A percentile compares a stretch with the other conserved stretches of the same genome.
Evolutionary conservation across 768 basidiomycete genomes (phyloP).

Genomic region (Agrocybe pediades): DNA sequence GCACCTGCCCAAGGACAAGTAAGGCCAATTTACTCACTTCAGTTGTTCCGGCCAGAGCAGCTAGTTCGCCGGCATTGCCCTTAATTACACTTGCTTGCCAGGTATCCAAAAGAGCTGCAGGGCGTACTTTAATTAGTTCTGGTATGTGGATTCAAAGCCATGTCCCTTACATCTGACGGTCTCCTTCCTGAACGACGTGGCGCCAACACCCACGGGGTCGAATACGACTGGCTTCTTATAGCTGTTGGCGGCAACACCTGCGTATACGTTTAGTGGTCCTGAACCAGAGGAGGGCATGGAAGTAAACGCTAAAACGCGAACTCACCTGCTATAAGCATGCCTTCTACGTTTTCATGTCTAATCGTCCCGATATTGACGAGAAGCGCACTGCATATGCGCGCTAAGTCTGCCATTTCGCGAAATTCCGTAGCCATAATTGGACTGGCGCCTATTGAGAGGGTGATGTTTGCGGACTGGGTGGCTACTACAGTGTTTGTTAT

Average conservation of each 20-base stretch:
- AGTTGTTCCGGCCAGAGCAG: conserved; percentile 67
- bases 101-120: conserved; percentile 61
- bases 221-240: conserved; percentile 79
- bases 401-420: conserved; percentile 81
- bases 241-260: conserved; percentile 61
- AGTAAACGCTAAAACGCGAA: background rate
- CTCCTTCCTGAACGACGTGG: conserved; percentile 68
- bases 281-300: background rate
- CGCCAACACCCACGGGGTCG: conserved; percentile 92
- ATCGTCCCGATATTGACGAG: conserved; percentile 90
- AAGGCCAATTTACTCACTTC: conserved; percentile 61
- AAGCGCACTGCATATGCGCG: conserved; percentile 62
- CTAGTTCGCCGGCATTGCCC: conserved; percentile 91
- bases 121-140: background rate
- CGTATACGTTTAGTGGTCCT: background rate
- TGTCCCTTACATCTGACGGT: conserved; percentile 53
- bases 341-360: conserved; percentile 53
- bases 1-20: background rate
- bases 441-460: conserved; percentile 83
- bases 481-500: conserved; percentile 90
- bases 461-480: conserved; percentile 89
- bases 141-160: background rate
- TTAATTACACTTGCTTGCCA: conserved; percentile 94
- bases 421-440: conserved; percentile 93
- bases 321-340: conserved; percentile 76